Percentiles rank a stretch among this genome's conserved stretches.
phyloP scores from a whole-genome alignment of 257 asterid species.

The Ilex aquifolium region DNA sequence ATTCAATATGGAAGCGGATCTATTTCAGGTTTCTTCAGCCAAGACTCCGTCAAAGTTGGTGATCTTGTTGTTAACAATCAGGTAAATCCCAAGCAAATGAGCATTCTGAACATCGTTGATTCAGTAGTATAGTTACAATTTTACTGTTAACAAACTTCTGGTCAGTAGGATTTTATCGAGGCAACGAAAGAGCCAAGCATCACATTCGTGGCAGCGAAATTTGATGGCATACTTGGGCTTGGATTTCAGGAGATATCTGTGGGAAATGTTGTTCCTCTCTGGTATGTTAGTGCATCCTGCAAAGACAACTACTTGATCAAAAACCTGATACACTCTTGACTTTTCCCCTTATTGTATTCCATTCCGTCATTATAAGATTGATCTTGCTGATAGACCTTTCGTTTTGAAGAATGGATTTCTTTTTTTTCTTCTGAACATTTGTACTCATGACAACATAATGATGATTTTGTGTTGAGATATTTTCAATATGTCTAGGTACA shows the following conservation, averaged over 20 bases:
- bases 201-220: conserved; percentile 80
- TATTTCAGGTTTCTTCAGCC: conserved; percentile 83
- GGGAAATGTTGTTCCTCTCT: conserved; percentile 73
- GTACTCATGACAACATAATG: background rate
- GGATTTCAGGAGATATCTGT: conserved; percentile 91
- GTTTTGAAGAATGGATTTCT: background rate
- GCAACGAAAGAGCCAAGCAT: conserved; percentile 82
- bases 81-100: conserved; percentile 30
- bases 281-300: conserved; percentile 32
- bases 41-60: conserved; percentile 61
- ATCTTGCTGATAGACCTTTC: background rate
- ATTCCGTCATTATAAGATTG: no score
- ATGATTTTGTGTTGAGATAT: background rate
- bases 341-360: background rate
- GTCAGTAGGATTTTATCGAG: conserved; percentile 66
- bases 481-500: conserved; percentile 48
- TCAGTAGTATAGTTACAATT: background rate
- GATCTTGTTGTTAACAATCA: conserved; percentile 59
- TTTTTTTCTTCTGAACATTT: background rate
- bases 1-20: conserved; percentile 91
- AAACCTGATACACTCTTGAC: background rate
- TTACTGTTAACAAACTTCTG: conserved; percentile 12
- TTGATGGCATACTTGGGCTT: conserved; percentile 93
- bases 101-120: background rate
- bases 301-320: no score